These are phyloP conservation scores for Xylariaceae sp. DNA, from an alignment of 2,329 filamentous ascomycete genomes.

Conservation along the genomic window DNA sequence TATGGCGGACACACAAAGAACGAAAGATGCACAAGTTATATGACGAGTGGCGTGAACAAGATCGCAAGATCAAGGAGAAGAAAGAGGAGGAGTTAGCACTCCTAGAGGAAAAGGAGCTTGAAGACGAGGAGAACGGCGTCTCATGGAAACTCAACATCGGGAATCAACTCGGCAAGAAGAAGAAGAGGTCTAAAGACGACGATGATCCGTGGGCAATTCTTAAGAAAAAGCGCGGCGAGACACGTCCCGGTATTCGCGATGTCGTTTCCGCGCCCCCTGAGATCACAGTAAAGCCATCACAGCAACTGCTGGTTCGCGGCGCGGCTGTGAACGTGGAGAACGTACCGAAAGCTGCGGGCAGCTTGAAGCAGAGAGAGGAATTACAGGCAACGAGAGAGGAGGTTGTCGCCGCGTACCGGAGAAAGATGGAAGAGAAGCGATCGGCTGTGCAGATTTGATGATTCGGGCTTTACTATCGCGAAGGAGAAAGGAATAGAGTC, in stretches of 20 bases:
- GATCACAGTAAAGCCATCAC: constrained; percentile 57
- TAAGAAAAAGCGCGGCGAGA: constrained; percentile 58
- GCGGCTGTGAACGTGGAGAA: constrained; percentile 63
- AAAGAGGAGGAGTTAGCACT: constrained; percentile 61
- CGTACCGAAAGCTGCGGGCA: constrained; percentile 64
- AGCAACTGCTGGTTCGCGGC: constrained; percentile 59
- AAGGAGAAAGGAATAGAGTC: not conserved
- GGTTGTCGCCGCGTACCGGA: constrained; percentile 69
- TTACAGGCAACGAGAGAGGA: constrained; percentile 61
- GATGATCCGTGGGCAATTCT: constrained; percentile 75
- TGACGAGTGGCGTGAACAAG: constrained; percentile 68
- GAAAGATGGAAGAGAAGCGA: constrained; percentile 55
- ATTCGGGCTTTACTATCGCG: not conserved
- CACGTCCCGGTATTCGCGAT: constrained; percentile 47
- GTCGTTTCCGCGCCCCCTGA: constrained; percentile 72
- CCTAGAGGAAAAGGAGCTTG: constrained; percentile 58
- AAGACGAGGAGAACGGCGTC: constrained; percentile 50
- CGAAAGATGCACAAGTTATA: constrained; percentile 76
- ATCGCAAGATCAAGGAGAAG: constrained; percentile 56
- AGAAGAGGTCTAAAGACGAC: constrained; percentile 45
- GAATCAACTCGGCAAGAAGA: constrained; percentile 37
- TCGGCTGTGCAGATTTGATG: constrained; percentile 22
- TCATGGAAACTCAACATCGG: constrained; percentile 43
- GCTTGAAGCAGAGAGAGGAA: constrained; percentile 67
- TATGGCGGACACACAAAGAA: constrained; percentile 74